Evolutionary conservation across 352 stramenopile species (phyloP), one percentile per base, ranked within the genome.

Genomic region (Phytophthora macrochlamydospora): DNA sequence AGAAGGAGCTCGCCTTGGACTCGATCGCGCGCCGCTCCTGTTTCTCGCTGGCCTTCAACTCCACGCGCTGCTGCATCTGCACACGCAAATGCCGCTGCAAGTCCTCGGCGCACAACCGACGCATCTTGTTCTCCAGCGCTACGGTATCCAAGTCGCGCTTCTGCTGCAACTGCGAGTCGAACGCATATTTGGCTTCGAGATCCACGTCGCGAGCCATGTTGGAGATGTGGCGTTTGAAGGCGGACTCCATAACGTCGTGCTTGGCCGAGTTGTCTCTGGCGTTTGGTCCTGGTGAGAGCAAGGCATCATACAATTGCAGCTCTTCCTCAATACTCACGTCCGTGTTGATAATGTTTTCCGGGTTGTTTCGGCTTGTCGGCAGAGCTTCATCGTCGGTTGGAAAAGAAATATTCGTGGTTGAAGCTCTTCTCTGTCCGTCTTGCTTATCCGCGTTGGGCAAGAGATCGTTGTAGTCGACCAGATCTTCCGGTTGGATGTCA

Each of bases 191-290:
- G 14, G 65, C 83, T 58, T 91, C 83, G 11, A 76, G 61, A 32
- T 85, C 75, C 13, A 91, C 83, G 7, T 91, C 78, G 4, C 70
- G 69, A 7, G 78, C 76, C 4, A 90, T 58, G 9, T 71, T 68
- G 7, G 70, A 72, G 24, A 91, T 84, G 53, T 90, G 79, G 1
- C 83, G 69, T 45, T 73, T 79, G 67, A 90, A 90, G 1, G 83
- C 83, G 9, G 75, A 81, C 59, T 91, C 83, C 54, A 89, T 77
- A 18, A 89, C 80, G 1, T 52, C 59, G 44, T 83, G 66, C n/a
- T 74, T 67, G 14, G 42, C 66, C 3, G 62, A 54, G 30, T 54
- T 63, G 12, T 73, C 55, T 14, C 55, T 64, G 12, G 49, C 30
- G 1, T 18, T 30, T 14, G 69, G 58, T 2, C 50, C 51, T 7